Conservation (phyloP, 2,329 filamentous ascomycete species). For the Fusarium neocosmosporiellum region DNA sequence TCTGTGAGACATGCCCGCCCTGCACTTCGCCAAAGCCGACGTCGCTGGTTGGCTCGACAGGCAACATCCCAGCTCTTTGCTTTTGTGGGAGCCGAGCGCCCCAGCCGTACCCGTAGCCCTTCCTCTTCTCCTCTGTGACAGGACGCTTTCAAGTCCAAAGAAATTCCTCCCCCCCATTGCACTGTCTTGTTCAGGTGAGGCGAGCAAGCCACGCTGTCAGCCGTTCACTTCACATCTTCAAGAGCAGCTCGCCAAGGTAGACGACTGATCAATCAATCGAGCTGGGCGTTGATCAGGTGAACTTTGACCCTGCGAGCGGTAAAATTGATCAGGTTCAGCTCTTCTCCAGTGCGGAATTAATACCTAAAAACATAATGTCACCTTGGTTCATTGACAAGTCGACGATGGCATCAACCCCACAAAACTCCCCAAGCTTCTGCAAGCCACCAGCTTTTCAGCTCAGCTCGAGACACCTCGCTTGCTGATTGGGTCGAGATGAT, state of each 20-base stretch:
- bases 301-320: neutral
- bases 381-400: slow-evolving; percentile 7
- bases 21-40: slow-evolving; percentile 14
- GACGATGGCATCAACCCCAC: slow-evolving; percentile 30
- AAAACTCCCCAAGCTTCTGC: slow-evolving; percentile 30
- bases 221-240: neutral
- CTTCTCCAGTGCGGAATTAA: slow-evolving; percentile 20
- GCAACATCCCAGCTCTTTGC: slow-evolving; percentile 10
- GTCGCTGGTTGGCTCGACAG: slow-evolving; percentile 19
- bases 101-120: slow-evolving; percentile 1
- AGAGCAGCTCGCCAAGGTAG: neutral
- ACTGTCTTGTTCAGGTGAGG: neutral
- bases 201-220: slow-evolving; percentile 1
- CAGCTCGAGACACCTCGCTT: slow-evolving; percentile 24
- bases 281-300: neutral
- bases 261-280: neutral
- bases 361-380: slow-evolving; percentile 9
- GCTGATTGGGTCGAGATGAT: slow-evolving; percentile 13
- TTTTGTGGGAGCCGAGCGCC: slow-evolving; percentile 3
- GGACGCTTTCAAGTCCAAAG: neutral
- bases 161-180: neutral
- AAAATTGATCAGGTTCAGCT: neutral
- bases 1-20: slow-evolving; percentile 36
- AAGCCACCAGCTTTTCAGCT: slow-evolving; percentile 35
- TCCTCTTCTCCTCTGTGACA: neutral